Evolutionary conservation across 116 monocot genomes (phyloP).

Genomic region (Trichopus zeylanicus): DNA sequence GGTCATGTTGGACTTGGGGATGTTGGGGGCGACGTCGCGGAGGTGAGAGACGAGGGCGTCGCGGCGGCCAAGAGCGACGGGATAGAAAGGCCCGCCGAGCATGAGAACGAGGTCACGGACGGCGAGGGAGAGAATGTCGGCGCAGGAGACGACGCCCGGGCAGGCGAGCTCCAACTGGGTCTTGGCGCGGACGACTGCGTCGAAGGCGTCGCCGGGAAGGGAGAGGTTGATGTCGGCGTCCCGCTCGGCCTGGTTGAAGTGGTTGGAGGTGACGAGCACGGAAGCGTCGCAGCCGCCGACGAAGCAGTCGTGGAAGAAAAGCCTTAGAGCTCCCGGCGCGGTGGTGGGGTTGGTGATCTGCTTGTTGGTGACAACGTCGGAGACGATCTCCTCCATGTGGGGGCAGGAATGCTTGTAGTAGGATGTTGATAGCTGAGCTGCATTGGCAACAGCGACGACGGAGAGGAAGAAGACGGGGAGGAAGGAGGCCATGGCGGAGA

Average conservation of each 20-base stretch:
- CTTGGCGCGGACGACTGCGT: conserved; percentile 40
- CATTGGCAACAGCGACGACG: not conserved
- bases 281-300: conserved; percentile 55
- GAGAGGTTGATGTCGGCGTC: conserved; percentile 51
- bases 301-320: conserved; percentile 51
- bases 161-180: conserved; percentile 33
- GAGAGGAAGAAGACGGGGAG: not conserved
- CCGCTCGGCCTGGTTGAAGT: conserved; percentile 44
- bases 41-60: conserved; percentile 25
- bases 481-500: not conserved
- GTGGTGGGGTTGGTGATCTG: conserved; percentile 19
- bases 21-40: conserved; percentile 7
- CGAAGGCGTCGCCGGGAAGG: conserved; percentile 56
- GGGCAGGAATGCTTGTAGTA: conserved; percentile 23
- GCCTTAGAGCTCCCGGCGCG: conserved; percentile 23
- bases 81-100: conserved; percentile 43
- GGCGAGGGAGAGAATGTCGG: conserved; percentile 66
- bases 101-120: conserved; percentile 46
- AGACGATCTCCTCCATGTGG: conserved; percentile 11
- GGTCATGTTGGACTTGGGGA: conserved; percentile 27
- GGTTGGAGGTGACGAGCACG: conserved; percentile 41
- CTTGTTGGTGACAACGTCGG: conserved; percentile 16
- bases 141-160: conserved; percentile 62
- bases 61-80: conserved; percentile 32
- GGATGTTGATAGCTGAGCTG: not conserved